Conservation (phyloP, 108 stramenopile species). For the Skeletonema tropicum region DNA sequence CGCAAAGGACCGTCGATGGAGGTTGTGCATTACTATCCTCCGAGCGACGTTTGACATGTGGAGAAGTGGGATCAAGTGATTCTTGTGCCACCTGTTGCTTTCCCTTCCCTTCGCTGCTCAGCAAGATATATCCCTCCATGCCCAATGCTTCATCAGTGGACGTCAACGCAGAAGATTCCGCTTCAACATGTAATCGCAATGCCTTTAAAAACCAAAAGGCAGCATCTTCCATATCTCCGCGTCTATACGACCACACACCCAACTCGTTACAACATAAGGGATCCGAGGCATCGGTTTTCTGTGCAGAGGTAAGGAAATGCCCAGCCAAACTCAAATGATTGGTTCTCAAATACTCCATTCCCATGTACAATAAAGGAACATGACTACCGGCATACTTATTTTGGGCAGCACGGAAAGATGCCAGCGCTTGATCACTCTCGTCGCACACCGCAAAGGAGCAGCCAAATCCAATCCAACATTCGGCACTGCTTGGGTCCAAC, state of each 20-base stretch:
- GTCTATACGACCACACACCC: slow-evolving; percentile 81
- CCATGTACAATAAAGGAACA: slow-evolving; percentile 90
- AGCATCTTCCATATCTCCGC: slow-evolving; percentile 69
- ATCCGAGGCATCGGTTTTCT: slow-evolving; percentile 65
- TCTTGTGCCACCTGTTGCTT: neutral
- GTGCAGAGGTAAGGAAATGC: slow-evolving; percentile 83
- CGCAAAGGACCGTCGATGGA: slow-evolving; percentile 34
- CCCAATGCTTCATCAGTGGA: slow-evolving; percentile 46
- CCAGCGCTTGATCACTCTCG: slow-evolving; percentile 96
- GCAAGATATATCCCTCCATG: slow-evolving; percentile 35
- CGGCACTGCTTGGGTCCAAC: slow-evolving; percentile 81
- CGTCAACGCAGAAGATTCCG: slow-evolving; percentile 27
- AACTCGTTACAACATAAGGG: slow-evolving; percentile 92
- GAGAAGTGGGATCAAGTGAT: neutral
- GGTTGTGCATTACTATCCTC: slow-evolving; percentile 15
- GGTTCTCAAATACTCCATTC: slow-evolving; percentile 97
- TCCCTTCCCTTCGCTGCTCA: slow-evolving; percentile 5
- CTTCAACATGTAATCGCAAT: slow-evolving; percentile 43
- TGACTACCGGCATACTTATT: slow-evolving; percentile 87
- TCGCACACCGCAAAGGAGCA: slow-evolving; percentile 92
- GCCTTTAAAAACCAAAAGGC: slow-evolving; percentile 76
- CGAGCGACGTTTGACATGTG: slow-evolving; percentile 16
- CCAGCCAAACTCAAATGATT: slow-evolving; percentile 92
- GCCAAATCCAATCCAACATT: slow-evolving; percentile 96
- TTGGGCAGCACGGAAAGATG: slow-evolving; percentile 92